Base-by-base conservation (phyloP, 306 rosid genomes). In the Vigna mungo region DNA sequence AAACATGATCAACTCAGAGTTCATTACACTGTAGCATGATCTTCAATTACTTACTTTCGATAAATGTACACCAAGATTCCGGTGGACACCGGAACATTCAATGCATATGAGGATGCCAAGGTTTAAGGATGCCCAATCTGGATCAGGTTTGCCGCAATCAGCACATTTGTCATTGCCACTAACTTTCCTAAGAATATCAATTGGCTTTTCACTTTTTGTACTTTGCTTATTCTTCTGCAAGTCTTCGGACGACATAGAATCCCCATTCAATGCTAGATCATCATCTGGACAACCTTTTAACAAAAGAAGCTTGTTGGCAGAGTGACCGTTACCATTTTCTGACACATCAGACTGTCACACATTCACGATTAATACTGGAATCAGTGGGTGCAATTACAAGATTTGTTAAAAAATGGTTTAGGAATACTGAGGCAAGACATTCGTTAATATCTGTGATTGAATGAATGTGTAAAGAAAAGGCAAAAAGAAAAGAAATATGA, bases 61-160 rank as follows among this genome's bases (percentile, higher is more conserved):
- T 83, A 87, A 53, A 67, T 92, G 97, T 13, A 92, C 97, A 78
- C 97, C 97, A 66, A 92, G 97, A 80, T 92, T 90, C 71, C 97
- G 95, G 81, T 90, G 97, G 76, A 90, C 86, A 58, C 95, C 97
- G 2, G 97, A 92, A 59, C 97, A 92, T 88, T 92, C 93, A 7
- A 90, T 92, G 86, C 97, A 92, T 79, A 92, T 39, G 58, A 92
- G 90, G 78, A 90, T 80, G 37, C 97, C 97, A 51, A 92, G 93
- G 87, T 92, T 92, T 70, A 92, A 84, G 84, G 97, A 92, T 77
- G 97, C 97, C 97, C 97, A 92, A 25, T 90, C 93, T 62, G 97
- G 97, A 18, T 90, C 96, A 70, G 97, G 87, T 25, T 92, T 88
- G 67, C 92, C 93, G 70, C 97, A 92, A 83, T 92, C 96, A 58